These are phyloP conservation scores for Truncatella angustata DNA, from an alignment of 2,329 filamentous ascomycete species.

Conservation along the genomic window DNA sequence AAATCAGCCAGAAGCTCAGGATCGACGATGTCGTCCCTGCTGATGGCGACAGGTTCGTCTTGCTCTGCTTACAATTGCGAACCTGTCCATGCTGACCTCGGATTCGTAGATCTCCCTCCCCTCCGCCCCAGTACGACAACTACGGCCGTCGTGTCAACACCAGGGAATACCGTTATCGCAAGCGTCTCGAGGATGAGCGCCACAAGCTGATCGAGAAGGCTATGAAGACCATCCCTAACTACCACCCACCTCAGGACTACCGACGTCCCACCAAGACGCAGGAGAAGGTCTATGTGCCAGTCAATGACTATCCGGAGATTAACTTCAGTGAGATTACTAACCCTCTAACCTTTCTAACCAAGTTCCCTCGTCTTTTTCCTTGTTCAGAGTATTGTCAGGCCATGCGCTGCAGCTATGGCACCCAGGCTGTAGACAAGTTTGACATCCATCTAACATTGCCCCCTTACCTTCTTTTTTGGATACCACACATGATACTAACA, in stretches of 20 bases:
- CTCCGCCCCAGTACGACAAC: constrained; percentile 97
- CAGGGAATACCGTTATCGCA: constrained; percentile 96
- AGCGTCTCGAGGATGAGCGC: constrained; percentile 95
- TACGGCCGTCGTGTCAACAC: constrained; percentile 99
- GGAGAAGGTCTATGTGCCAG: constrained; percentile 99
- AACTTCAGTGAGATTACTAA: constrained; percentile 99
- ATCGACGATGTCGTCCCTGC: constrained; percentile 98
- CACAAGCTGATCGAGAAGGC: constrained; percentile 99
- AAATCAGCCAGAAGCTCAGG: constrained; percentile 98
- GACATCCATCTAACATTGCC: constrained; percentile 33
- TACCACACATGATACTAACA: constrained; percentile 70
- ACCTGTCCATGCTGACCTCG: background rate
- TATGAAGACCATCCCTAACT: constrained; percentile 99
- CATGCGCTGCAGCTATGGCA: constrained; percentile 34
- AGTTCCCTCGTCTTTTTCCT: constrained; percentile 35
- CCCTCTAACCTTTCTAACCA: constrained; percentile 82
- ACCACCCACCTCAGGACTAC: constrained; percentile 97
- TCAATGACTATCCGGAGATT: constrained; percentile 99
- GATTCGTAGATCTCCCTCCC: constrained; percentile 78
- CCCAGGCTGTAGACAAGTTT: constrained; percentile 22
- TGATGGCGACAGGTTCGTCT: constrained; percentile 84
- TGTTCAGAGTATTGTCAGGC: constrained; percentile 45
- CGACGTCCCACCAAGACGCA: constrained; percentile 99
- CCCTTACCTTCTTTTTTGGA: constrained; percentile 10
- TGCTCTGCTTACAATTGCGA: no score